Evolutionary conservation across 345 rosid species (phyloP).

Genomic region (Zanthoxylum bungeanum): DNA sequence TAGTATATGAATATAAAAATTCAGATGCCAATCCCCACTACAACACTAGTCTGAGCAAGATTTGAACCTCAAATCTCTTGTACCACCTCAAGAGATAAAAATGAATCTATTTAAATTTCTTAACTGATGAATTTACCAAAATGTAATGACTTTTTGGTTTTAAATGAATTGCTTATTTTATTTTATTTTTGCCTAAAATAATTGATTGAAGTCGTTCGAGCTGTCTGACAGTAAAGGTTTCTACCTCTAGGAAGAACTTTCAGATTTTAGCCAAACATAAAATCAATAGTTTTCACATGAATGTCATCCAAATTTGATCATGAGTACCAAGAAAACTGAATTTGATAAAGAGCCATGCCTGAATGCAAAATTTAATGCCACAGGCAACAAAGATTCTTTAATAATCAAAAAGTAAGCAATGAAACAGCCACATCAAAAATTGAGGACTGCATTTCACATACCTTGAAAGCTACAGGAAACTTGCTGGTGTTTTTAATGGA

Average conservation of each 20-base stretch:
- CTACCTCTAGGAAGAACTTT: background rate
- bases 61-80: too few relatives aligned
- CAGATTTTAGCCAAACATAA: background rate
- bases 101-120: background rate
- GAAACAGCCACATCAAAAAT: conserved; percentile 8
- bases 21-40: too few relatives aligned
- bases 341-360: background rate
- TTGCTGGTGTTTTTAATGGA: conserved; percentile 63
- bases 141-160: background rate
- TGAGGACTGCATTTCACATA: conserved; percentile 15
- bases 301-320: background rate
- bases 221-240: background rate
- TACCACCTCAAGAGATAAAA: too few relatives aligned
- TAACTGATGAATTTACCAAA: background rate
- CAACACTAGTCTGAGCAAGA: too few relatives aligned
- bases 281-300: background rate
- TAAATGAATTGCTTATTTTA: background rate
- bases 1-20: too few relatives aligned
- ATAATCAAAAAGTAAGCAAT: background rate
- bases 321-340: background rate
- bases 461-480: conserved; percentile 73
- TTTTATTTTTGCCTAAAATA: background rate
- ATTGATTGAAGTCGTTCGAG: background rate
- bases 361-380: background rate
- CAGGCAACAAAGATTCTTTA: background rate